Base-by-base conservation (phyloP, 176 grass and related monocot genomes). In the Phyllostachys edulis region DNA sequence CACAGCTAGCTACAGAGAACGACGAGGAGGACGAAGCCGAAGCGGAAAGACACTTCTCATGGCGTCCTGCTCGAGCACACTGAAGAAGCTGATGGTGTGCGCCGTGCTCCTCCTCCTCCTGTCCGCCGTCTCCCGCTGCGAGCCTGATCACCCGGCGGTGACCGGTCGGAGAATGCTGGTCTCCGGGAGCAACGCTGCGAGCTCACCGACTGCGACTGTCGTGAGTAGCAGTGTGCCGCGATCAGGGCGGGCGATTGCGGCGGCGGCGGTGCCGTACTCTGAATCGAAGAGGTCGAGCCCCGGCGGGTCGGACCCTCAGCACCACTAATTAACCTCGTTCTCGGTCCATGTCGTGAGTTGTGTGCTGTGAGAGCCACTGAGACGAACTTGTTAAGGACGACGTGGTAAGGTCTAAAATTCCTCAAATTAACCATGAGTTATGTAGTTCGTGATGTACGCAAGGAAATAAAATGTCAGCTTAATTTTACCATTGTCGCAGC, bases 251-350 rank as follows among this genome's bases (percentile, higher is more conserved):
- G 49, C 5, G 1, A 10, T 3, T 2, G 61, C 51, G 65, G 18
- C 75, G 46, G 7, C 38, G 45, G 69, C 26, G 3, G 40, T 12
- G 40, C 29, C 63, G 7, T 80, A 42, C 82, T 76, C 78, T 7
- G 84, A 75, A 76, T 94, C 92, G 1, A 94, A 92, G 65, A 67
- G 92, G 79, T 15, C 69, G 24, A 92, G 87, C 81, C 92, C 87
- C 6, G 42, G 87, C 5, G 92, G 92, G 5, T 77, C 92, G 5
- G 87, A 94, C 45, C 92, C 92, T 47, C 87, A 92, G 70, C 92
- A 94, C 49, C 92, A 94, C 63, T 90, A 51, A 65, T 1, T 3
- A 8, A 8, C 76, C 40, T 63, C 27, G 17, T 27, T 20, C 21
- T n/a, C 23, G 18, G 7, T 3, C 0, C 44, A 36, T 12, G 24